These are phyloP conservation scores for Metschnikowia lunata DNA, from an alignment of 805 yeast species.

Conservation along the genomic window DNA sequence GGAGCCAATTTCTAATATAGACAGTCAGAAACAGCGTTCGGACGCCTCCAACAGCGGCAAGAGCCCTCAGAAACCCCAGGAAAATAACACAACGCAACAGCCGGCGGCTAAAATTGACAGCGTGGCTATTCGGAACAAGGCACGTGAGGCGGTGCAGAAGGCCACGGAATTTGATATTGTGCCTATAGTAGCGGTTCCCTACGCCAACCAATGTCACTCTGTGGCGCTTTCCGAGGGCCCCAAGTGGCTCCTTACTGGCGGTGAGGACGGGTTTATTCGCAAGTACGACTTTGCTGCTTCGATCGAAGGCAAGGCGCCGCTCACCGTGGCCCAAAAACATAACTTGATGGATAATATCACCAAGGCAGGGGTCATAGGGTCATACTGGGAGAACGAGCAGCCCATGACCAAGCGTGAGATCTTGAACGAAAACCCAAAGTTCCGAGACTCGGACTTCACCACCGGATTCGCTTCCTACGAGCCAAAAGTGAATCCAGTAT, in stretches of 20 bases:
- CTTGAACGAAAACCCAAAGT: slow-evolving; percentile 35
- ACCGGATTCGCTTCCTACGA: slow-evolving; percentile 42
- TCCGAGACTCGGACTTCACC: slow-evolving; percentile 32
- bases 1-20: too few species aligned
- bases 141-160: slow-evolving; percentile 41
- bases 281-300: slow-evolving; percentile 84
- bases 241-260: slow-evolving; percentile 88
- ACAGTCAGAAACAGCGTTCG: too few species aligned
- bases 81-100: slow-evolving; percentile 9
- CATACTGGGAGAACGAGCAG: slow-evolving; percentile 96
- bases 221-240: slow-evolving; percentile 75
- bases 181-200: slow-evolving; percentile 87
- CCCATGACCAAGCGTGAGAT: slow-evolving; percentile 52
- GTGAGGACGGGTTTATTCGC: slow-evolving; percentile 90
- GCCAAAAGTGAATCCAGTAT: slow-evolving; percentile 77
- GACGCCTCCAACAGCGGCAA: not conserved
- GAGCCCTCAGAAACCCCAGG: not conserved
- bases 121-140: slow-evolving; percentile 16
- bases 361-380: slow-evolving; percentile 74
- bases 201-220: slow-evolving; percentile 72
- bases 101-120: not conserved
- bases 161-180: slow-evolving; percentile 63
- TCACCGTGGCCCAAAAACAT: slow-evolving; percentile 89
- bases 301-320: slow-evolving; percentile 77
- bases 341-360: slow-evolving; percentile 80